phyloP scores from a whole-genome alignment of 2,329 filamentous ascomycete species.

The Xylaria multiplex region DNA sequence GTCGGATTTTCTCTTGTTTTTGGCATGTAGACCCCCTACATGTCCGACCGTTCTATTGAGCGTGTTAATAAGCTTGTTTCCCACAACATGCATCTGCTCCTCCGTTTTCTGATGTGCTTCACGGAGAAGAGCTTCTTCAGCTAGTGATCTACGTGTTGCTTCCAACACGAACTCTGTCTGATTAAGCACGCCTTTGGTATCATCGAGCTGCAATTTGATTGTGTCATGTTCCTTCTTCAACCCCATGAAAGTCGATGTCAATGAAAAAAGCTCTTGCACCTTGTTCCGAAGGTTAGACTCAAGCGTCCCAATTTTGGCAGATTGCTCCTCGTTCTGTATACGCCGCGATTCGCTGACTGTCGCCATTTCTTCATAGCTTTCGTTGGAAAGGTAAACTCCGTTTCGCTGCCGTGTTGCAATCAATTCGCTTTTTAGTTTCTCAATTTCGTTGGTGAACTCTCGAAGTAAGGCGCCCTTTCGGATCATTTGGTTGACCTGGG shows the following conservation, averaged over 20 bases:
- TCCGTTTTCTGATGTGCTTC: conserved; percentile 90
- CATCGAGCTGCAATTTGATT: conserved; percentile 75
- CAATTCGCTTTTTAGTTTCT: conserved; percentile 92
- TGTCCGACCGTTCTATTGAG: conserved; percentile 81
- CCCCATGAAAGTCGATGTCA: conserved; percentile 87
- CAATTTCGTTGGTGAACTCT: conserved; percentile 92
- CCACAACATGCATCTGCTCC: conserved; percentile 76
- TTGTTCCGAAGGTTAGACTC: conserved; percentile 92
- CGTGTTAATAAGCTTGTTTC: conserved; percentile 79
- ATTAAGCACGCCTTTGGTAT: conserved; percentile 82
- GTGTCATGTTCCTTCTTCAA: conserved; percentile 91
- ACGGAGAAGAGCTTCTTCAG: conserved; percentile 81
- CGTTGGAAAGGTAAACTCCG: conserved; percentile 91
- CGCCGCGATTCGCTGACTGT: conserved; percentile 90
- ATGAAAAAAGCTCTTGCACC: conserved; percentile 86
- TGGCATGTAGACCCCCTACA: conserved; percentile 83
- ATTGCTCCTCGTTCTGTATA: conserved; percentile 91
- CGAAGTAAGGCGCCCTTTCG: conserved; percentile 91
- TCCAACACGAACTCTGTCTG: conserved; percentile 87
- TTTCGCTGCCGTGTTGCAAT: conserved; percentile 93
- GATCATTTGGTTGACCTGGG: conserved; percentile 90
- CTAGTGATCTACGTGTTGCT: conserved; percentile 78
- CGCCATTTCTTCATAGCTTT: conserved; percentile 89
- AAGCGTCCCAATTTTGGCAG: conserved; percentile 90
- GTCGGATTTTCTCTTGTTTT: conserved; percentile 85